phyloP scores from a whole-genome alignment of 345 rosid genomes.

The Lenwebbia sp. region DNA sequence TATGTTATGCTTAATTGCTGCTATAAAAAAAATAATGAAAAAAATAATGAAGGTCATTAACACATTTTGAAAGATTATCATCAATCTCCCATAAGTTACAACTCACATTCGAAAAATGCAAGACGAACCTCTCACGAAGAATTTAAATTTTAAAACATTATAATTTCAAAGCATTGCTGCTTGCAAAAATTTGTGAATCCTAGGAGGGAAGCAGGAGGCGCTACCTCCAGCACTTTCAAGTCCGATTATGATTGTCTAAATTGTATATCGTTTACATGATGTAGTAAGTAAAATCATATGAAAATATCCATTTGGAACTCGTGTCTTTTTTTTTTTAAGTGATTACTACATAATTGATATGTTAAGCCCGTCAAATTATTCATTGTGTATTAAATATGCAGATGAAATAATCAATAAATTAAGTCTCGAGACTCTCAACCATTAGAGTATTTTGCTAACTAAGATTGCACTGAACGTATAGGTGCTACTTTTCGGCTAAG shows the following conservation, averaged over 20 bases:
- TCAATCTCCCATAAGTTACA: neutral
- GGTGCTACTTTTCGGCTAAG: neutral
- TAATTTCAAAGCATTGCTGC: accelerated
- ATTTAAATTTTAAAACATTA: neutral
- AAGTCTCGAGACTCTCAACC: neutral
- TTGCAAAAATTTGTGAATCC: neutral
- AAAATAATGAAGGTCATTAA: neutral
- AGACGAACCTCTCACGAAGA: accelerated
- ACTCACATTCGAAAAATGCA: neutral
- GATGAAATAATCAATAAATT: neutral
- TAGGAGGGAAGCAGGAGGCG: accelerated
- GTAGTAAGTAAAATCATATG: neutral
- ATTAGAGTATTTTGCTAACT: neutral
- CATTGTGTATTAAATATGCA: neutral
- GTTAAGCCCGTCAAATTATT: neutral
- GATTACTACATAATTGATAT: neutral
- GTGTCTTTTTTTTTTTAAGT: neutral
- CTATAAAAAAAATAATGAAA: neutral
- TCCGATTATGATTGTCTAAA: neutral
- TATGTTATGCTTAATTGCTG: neutral
- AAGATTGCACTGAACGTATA: neutral
- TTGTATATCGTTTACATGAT: neutral
- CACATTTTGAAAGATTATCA: neutral
- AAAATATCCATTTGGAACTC: neutral
- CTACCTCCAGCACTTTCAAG: neutral